Conservation (phyloP, 345 rosid species). For the Capsella bursapastoris region DNA sequence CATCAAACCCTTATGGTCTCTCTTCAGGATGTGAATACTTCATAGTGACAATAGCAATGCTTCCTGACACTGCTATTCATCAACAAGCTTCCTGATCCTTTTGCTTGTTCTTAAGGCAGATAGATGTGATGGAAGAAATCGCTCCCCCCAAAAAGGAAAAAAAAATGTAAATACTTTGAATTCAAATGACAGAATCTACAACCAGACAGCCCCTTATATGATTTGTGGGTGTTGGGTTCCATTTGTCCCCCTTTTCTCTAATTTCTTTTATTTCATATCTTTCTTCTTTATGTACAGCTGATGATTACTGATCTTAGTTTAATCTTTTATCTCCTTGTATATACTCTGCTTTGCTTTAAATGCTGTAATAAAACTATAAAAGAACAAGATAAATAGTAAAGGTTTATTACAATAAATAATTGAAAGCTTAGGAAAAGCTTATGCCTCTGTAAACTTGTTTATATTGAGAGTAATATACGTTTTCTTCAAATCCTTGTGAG, state of each 20-base stretch:
- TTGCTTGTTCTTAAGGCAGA: slow-evolving; percentile 59
- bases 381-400: not conserved
- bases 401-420: not conserved
- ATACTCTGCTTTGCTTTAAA: slow-evolving; percentile 34
- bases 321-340: slow-evolving; percentile 46
- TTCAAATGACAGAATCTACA: slow-evolving; percentile 24
- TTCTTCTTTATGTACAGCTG: slow-evolving; percentile 56
- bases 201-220: slow-evolving; percentile 35
- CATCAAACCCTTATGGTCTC: slow-evolving; percentile 75
- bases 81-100: slow-evolving; percentile 87
- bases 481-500: slow-evolving; percentile 54
- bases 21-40: slow-evolving; percentile 88
- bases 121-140: slow-evolving; percentile 82
- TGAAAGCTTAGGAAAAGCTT: not conserved
- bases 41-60: slow-evolving; percentile 95
- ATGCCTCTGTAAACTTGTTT: slow-evolving; percentile 13
- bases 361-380: slow-evolving; percentile 30
- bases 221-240: slow-evolving; percentile 42
- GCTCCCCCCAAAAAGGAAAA: slow-evolving; percentile 3
- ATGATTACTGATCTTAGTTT: slow-evolving; percentile 48
- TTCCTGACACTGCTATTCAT: slow-evolving; percentile 85
- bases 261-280: slow-evolving; percentile 36
- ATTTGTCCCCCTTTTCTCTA: not conserved
- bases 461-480: slow-evolving; percentile 31
- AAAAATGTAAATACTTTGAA: slow-evolving; percentile 37